Base-by-base conservation (phyloP, 768 basidiomycete species). In the Lactarius indigo region DNA sequence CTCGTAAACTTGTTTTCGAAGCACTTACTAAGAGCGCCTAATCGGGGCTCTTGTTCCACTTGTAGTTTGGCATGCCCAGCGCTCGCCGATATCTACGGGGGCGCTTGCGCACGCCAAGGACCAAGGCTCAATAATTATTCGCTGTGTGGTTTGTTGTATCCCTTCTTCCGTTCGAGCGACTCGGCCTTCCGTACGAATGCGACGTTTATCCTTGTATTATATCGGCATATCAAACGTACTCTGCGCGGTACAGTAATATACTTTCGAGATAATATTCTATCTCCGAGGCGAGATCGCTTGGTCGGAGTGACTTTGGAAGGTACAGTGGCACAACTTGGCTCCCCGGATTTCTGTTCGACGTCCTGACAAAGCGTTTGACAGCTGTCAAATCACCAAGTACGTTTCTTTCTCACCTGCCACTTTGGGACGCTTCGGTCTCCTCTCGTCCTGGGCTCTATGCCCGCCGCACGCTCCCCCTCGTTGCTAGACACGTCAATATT, bases 1-100 rank as follows among this genome's bases (percentile, higher is more conserved):
- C 64, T 63, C 50, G 57, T 58, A 60, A 61, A 28, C 50, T 57
- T 61, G 54, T 35, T 39, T 8, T 33, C 17, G 26, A 18, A 26
- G 59, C 55, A 64, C 66, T 70, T 59, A 57, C 39, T 57, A 15
- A 55, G 54, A 18, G 66, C 66, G 44, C 58, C 56, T 66, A 26
- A 59, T 41, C 30, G 28, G 57, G 60, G 42, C 20, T 57, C 39
- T 68, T 68, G 63, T 68, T 61, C 67, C 63, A 33, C 50, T 61
- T 61, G 50, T 61, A 72, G 70, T 71, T 72, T 61, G 71, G 70
- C 30, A 47, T 69, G 0, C 71, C 71, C 35, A 65, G 66, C 64
- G 63, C 71, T 31, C 68, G 70, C 52, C 60, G 65, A 63, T 71
- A 69, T 67, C 42, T 71, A 12, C 62, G 60, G 39, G 61, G 59